A percentile compares a stretch with the other conserved stretches of the same genome.
These are phyloP conservation scores for Petrea volubilis DNA, from an alignment of 257 asterid genomes.

Conservation along the genomic window DNA sequence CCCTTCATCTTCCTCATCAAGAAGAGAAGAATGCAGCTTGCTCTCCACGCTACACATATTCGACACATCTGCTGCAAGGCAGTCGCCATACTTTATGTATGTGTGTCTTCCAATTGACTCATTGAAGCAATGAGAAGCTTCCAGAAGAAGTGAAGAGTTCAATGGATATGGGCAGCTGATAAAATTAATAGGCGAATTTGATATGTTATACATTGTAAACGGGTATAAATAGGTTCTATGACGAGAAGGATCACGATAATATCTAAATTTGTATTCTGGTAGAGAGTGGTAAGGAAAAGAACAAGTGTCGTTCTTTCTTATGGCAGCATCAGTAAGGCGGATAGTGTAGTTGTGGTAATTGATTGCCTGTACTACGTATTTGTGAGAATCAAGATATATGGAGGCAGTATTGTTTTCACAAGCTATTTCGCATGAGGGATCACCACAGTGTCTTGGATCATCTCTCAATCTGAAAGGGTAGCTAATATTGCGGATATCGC, in stretches of 20 bases:
- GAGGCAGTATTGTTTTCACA: constrained; percentile 31
- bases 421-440: neutral
- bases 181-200: neutral
- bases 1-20: neutral
- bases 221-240: neutral
- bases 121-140: too few relatives aligned
- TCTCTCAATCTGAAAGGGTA: constrained; percentile 32
- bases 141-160: neutral
- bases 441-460: constrained; percentile 25
- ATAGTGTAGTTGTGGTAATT: constrained; percentile 20
- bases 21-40: neutral
- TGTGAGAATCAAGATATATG: neutral
- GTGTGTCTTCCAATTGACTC: neutral
- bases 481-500: constrained; percentile 26
- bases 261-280: accelerated
- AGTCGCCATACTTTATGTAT: constrained; percentile 15
- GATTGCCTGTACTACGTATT: constrained; percentile 22
- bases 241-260: neutral
- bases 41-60: constrained; percentile 13
- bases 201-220: neutral
- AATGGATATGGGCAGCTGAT: constrained; percentile 23
- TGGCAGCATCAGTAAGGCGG: constrained; percentile 23
- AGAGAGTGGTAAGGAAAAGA: constrained; percentile 16
- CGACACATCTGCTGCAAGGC: neutral
- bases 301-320: constrained; percentile 4